Evolutionary conservation across 495 filamentous ascomycete species (phyloP).

Genomic region (Trichoderma erinaceum): DNA sequence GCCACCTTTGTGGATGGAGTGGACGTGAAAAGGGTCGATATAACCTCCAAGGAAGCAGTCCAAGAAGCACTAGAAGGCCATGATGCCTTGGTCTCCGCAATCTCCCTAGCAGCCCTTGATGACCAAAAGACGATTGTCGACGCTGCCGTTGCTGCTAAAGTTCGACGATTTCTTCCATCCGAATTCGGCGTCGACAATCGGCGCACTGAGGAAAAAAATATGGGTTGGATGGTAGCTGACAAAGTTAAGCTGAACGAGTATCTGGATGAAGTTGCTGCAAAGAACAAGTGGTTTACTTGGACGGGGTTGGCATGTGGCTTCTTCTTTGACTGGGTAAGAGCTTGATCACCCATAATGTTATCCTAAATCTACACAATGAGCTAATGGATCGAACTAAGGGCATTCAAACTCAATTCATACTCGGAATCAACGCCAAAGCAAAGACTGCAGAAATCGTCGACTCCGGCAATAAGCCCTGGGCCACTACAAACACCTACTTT

Average conservation of each 20-base stretch:
- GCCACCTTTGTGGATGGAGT: constrained; percentile 33
- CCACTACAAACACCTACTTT: constrained; percentile 40
- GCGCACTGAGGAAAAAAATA: constrained; percentile 25
- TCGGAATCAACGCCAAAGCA: constrained; percentile 38
- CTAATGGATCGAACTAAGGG: constrained; percentile 27
- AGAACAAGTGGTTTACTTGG: constrained; percentile 42
- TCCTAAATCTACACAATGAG: not conserved
- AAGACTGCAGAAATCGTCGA: constrained; percentile 45
- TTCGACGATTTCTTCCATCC: constrained; percentile 53
- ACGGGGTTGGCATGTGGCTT: constrained; percentile 45
- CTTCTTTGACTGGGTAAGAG: constrained; percentile 46
- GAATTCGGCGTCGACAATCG: constrained; percentile 53
- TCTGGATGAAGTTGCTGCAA: constrained; percentile 35
- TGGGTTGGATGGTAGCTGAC: constrained; percentile 38
- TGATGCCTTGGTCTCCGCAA: constrained; percentile 48
- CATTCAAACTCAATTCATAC: constrained; percentile 27
- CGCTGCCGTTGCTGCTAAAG: constrained; percentile 48
- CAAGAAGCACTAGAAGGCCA: constrained; percentile 41
- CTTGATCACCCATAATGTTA: constrained; percentile 19
- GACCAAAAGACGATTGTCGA: constrained; percentile 48
- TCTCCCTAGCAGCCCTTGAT: constrained; percentile 30
- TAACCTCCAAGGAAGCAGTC: constrained; percentile 45
- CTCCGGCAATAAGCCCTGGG: constrained; percentile 46
- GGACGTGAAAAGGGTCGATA: constrained; percentile 45
- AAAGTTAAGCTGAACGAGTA: constrained; percentile 48